Evolutionary conservation across 202 grass and related monocot species (phyloP).

Genomic region (Dendrocalamus latiflorus): DNA sequence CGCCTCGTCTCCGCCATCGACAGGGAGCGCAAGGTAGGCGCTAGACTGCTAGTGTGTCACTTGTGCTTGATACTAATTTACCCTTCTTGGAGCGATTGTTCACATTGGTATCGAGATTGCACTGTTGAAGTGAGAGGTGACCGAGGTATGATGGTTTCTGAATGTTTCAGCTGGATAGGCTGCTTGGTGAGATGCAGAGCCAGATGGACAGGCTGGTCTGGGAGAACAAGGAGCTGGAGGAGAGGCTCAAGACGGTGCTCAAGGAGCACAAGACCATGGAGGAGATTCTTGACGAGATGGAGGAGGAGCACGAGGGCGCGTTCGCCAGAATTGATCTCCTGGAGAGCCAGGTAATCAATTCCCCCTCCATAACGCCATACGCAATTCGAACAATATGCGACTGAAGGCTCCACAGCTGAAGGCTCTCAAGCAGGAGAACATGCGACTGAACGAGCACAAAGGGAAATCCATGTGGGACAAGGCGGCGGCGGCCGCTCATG

Average conservation of each 20-base stretch:
- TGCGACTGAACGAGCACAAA: slow-evolving; percentile 41
- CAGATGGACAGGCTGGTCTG: slow-evolving; percentile 57
- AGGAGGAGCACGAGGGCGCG: slow-evolving; percentile 63
- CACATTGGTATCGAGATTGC: background rate
- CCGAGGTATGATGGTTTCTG: too few relatives aligned
- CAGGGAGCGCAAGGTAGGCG: slow-evolving; percentile 11
- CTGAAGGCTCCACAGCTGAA: slow-evolving; percentile 27
- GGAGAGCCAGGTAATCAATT: slow-evolving; percentile 41
- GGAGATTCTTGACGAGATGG: slow-evolving; percentile 55
- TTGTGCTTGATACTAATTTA: too few relatives aligned
- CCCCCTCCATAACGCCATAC: too few relatives aligned
- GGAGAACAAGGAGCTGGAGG: slow-evolving; percentile 56
- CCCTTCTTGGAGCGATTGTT: too few relatives aligned
- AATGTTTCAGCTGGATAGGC: slow-evolving; percentile 37
- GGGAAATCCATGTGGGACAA: slow-evolving; percentile 40
- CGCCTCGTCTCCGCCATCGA: slow-evolving; percentile 39
- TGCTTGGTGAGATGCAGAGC: slow-evolving; percentile 60
- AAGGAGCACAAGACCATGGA: slow-evolving; percentile 41
- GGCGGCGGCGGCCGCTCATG: background rate
- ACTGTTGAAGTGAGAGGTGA: too few relatives aligned
- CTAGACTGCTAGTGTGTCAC: too few relatives aligned
- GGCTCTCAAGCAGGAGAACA: slow-evolving; percentile 65
- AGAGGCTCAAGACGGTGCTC: slow-evolving; percentile 28
- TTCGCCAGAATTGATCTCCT: slow-evolving; percentile 45
- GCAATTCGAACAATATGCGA: too few relatives aligned